Evolutionary conservation across 805 yeast genomes (phyloP).

Genomic region (Starmerella tilneyi): DNA sequence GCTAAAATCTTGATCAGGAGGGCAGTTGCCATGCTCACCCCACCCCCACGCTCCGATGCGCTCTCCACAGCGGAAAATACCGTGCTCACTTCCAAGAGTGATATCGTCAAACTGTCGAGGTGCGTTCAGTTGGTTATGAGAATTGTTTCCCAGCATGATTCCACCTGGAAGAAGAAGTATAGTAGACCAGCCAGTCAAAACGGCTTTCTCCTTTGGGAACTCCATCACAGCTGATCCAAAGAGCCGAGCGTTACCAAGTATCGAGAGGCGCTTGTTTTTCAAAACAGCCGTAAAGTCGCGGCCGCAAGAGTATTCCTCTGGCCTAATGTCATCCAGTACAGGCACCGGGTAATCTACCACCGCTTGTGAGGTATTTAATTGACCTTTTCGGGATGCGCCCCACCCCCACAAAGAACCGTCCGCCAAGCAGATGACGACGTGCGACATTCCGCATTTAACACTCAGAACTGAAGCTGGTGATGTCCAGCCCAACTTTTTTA

Average conservation of each 20-base stretch:
- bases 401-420: constrained; percentile 48
- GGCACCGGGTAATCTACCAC: constrained; percentile 5
- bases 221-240: not conserved
- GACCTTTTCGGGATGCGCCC: constrained; percentile 62
- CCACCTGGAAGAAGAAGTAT: constrained; percentile 26
- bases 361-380: constrained; percentile 28
- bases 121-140: constrained; percentile 54
- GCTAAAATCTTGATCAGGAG: constrained; percentile 34
- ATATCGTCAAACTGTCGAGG: constrained; percentile 20
- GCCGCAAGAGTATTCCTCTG: constrained; percentile 35
- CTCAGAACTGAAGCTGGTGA: constrained; percentile 15
- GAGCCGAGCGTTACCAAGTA: constrained; percentile 30
- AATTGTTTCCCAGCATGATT: constrained; percentile 58
- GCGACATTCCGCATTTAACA: constrained; percentile 30
- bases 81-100: constrained; percentile 81
- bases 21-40: constrained; percentile 97
- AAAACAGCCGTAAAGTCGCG: constrained; percentile 45
- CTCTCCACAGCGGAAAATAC: constrained; percentile 36
- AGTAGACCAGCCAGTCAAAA: constrained; percentile 22
- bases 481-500: constrained; percentile 17
- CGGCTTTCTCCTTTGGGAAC: not conserved
- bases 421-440: constrained; percentile 27
- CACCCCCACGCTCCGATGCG: constrained; percentile 80
- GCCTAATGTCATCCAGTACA: not conserved
- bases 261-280: constrained; percentile 18